Percentiles rank a stretch among this genome's conserved stretches.
These are phyloP conservation scores for Monoraphidium neglectum DNA, from an alignment of 139 green algal genomes.

Conservation along the genomic window DNA sequence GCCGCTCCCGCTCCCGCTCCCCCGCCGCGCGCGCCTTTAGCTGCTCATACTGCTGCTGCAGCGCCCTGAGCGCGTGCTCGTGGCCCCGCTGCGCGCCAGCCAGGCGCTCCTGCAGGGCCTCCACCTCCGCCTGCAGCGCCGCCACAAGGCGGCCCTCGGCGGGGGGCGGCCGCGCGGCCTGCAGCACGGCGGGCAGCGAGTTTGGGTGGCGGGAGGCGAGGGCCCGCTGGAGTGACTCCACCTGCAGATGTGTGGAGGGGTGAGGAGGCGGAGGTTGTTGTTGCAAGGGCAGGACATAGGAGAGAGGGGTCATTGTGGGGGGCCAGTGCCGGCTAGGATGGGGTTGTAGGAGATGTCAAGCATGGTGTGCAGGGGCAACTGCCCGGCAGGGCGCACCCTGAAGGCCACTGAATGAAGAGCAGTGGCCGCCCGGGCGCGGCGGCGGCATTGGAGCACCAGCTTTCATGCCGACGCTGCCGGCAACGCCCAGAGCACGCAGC, in stretches of 20 bases:
- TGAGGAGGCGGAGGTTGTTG: neutral
- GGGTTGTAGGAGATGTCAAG: too few species aligned
- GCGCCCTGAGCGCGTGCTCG: slow-evolving; percentile 45
- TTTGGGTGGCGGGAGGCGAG: slow-evolving; percentile 38
- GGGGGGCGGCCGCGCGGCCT: slow-evolving; percentile 38
- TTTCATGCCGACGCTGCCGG: too few species aligned
- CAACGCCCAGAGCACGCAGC: too few species aligned
- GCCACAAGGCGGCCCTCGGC: slow-evolving; percentile 39
- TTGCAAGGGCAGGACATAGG: too few species aligned
- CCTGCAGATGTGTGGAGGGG: slow-evolving; percentile 2
- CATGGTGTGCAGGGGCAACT: too few species aligned
- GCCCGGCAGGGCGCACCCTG: too few species aligned
- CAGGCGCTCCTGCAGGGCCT: slow-evolving; percentile 41
- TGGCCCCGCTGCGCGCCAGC: slow-evolving; percentile 45
- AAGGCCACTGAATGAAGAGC: too few species aligned
- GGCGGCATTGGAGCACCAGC: too few species aligned
- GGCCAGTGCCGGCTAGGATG: too few species aligned
- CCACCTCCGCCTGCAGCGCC: slow-evolving; percentile 37
- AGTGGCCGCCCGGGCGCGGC: too few species aligned
- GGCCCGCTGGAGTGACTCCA: slow-evolving; percentile 31
- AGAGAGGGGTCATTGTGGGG: too few species aligned
- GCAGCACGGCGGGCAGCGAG: slow-evolving; percentile 50
- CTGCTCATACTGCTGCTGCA: slow-evolving; percentile 51
- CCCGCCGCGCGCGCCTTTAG: slow-evolving; percentile 32
- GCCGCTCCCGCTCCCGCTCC: neutral